A percentile compares a stretch with the other conserved stretches of the same genome.
Evolutionary conservation across 331 rosid species (phyloP).

Genomic region (Phaseolus coccineus): DNA sequence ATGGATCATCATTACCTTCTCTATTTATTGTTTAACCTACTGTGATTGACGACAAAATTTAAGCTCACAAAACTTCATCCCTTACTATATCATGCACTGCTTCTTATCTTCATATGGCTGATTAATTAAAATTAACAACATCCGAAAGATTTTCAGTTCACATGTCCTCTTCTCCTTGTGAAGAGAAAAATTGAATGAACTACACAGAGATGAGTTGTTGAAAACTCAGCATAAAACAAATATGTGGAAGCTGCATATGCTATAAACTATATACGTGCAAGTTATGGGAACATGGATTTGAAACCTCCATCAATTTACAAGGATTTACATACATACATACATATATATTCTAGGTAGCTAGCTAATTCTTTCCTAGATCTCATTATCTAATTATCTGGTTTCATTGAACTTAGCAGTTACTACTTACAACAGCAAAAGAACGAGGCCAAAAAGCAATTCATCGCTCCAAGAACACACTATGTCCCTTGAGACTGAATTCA

Average conservation of each 20-base stretch:
- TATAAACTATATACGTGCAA: background rate
- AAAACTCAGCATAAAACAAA: background rate
- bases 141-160: conserved; percentile 18
- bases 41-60: background rate
- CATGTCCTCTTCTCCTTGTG: background rate
- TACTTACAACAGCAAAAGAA: conserved; percentile 48
- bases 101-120: background rate
- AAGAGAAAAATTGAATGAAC: background rate
- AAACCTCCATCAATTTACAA: conserved; percentile 26
- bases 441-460: conserved; percentile 55
- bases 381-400: background rate
- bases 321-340: conserved; percentile 29
- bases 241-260: background rate
- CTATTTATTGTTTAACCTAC: background rate
- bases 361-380: background rate
- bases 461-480: conserved; percentile 48
- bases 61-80: background rate
- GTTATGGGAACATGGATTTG: conserved; percentile 1
- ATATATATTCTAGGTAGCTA: background rate
- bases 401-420: background rate
- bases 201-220: background rate
- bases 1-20: background rate
- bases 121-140: background rate
- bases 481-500: conserved; percentile 53
- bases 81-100: background rate